Base-by-base conservation (phyloP, 2,329 filamentous ascomycete species). In the Fusarium sp. region DNA sequence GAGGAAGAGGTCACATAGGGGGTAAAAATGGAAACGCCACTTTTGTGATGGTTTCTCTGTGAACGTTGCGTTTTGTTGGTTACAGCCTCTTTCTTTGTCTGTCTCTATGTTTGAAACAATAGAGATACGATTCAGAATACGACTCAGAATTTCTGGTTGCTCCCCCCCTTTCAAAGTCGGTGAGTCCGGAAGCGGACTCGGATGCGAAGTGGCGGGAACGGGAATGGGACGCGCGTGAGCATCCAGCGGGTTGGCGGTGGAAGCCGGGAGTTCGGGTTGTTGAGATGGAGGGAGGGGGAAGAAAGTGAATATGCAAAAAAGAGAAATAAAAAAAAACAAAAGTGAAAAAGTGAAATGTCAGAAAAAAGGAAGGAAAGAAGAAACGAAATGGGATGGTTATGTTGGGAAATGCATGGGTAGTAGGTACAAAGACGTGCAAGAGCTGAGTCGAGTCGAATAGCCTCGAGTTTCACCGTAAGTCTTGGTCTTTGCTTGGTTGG, bases 381-480 rank as follows among this genome's bases (percentile, higher is more conserved):
- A 56, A 29, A 64, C 52, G 38, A 47, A 35, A 27, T 22, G 10
- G 38, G 38, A 29, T 34, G 34, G 40, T 42, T 73, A 74, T 68
- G 60, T 70, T 20, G 57, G 67, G 63, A 62, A 65, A 73, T 35
- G 67, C 50, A 71, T 71, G 29, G 62, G 67, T 45, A 24, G 40
- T 40, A 42, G 11, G 20, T 45, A 14, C 40, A 45, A 24, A 42
- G 40, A 22, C 40, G 40, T 45, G 20, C 40, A 47, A 29, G 37
- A 60, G 29, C 27, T n/a, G 52, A 56, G 61, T 56, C 31, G 66
- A 31, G 37, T 62, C 47, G 65, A 56, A 50, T n/a, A 50, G 16
- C 45, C 45, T 50, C 45, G 45, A 59, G 65, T 69, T 74, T 69
- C 68, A 74, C 72, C 72, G 71, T 72, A 72, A 66, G 56, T 50